phyloP scores from a whole-genome alignment of 2,329 filamentous ascomycete genomes.

The Epichloe elymi region DNA sequence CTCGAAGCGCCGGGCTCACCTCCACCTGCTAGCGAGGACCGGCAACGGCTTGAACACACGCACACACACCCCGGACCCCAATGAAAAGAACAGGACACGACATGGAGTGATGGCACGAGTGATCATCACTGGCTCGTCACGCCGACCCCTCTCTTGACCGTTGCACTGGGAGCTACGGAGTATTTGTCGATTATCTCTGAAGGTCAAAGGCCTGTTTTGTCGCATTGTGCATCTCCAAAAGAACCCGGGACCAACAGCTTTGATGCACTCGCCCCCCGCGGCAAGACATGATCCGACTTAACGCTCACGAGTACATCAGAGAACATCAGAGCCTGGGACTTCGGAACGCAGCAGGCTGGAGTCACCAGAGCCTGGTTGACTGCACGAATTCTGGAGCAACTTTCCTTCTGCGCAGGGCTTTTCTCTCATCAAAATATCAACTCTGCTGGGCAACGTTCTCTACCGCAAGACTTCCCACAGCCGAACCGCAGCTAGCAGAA shows the following conservation, averaged over 20 bases:
- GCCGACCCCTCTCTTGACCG: neutral
- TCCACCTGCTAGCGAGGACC: neutral
- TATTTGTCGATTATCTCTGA: too few species aligned
- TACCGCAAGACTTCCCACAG: too few species aligned
- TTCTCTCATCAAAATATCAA: too few species aligned
- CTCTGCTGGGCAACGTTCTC: too few species aligned
- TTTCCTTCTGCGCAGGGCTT: too few species aligned
- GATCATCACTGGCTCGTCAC: too few species aligned
- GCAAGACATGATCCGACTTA: neutral
- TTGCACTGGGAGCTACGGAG: neutral
- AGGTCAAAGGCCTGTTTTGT: neutral
- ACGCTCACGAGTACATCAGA: neutral
- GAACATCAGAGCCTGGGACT: neutral
- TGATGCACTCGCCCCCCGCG: neutral
- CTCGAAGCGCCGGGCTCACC: neutral
- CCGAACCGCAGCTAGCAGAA: too few species aligned
- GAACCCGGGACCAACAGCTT: neutral
- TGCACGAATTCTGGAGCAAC: neutral
- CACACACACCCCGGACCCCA: neutral
- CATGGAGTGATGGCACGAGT: too few species aligned
- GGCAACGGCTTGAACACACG: neutral
- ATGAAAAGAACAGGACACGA: too few species aligned
- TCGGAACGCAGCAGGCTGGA: neutral
- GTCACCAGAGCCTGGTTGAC: neutral
- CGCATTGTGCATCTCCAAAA: neutral